Evolutionary conservation across 345 rosid genomes (phyloP).

Genomic region (Carallia pectinifolia): DNA sequence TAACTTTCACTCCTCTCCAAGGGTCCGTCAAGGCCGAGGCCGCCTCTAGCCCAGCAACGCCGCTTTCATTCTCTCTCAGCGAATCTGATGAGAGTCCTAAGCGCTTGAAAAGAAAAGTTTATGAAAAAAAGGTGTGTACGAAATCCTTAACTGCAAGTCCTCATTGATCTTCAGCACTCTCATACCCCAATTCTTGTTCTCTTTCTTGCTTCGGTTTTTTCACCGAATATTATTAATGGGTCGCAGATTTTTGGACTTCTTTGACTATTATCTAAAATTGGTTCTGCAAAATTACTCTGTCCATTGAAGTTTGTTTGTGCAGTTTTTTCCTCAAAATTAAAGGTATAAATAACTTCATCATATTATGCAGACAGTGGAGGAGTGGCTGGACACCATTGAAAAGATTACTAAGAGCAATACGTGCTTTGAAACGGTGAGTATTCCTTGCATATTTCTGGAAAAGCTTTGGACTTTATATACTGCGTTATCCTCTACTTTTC

Average conservation of each 20-base stretch:
- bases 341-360: not conserved
- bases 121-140: constrained; percentile 24
- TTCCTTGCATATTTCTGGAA: not conserved
- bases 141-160: not conserved
- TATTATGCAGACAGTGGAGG: constrained; percentile 27
- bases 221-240: not conserved
- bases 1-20: not conserved
- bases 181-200: not conserved
- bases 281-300: too few species aligned
- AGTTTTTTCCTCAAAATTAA: not conserved
- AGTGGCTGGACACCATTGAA: constrained; percentile 12
- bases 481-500: not conserved
- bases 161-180: not conserved
- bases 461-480: constrained; percentile 7
- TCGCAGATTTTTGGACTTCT: not conserved
- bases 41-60: constrained; percentile 40
- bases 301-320: not conserved
- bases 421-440: constrained; percentile 18
- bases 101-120: constrained; percentile 23
- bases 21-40: constrained; percentile 5
- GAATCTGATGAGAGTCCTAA: constrained; percentile 36
- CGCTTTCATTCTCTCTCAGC: constrained; percentile 33
- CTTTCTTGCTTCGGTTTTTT: not conserved
- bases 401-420: constrained; percentile 11
- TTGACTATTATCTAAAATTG: too few species aligned